These are phyloP conservation scores for Kluyveromyces aestuarii DNA, from an alignment of 805 yeast genomes.

Conservation along the genomic window DNA sequence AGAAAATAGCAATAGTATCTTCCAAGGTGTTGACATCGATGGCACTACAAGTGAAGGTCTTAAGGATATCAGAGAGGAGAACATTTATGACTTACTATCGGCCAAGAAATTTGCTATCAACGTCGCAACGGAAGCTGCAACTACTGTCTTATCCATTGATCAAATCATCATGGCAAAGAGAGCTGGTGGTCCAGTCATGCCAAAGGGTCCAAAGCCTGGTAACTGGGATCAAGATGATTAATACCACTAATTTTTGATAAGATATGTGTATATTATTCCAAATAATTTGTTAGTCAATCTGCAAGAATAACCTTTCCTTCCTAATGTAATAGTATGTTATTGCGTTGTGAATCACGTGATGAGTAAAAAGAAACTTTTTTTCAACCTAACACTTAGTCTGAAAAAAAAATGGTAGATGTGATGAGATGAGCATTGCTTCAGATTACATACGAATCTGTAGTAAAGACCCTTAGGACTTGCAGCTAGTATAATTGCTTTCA, in stretches of 20 bases:
- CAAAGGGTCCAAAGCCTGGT: slow-evolving; percentile 74
- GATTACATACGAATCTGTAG: no score
- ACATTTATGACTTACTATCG: slow-evolving; percentile 70
- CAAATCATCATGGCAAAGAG: slow-evolving; percentile 98
- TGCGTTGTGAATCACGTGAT: not conserved
- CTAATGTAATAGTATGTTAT: no score
- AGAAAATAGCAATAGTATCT: slow-evolving; percentile 22
- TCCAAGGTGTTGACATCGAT: slow-evolving; percentile 71
- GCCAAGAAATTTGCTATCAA: slow-evolving; percentile 81
- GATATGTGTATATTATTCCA: not conserved
- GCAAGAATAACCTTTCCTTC: not conserved
- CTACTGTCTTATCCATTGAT: slow-evolving; percentile 83
- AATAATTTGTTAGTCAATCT: not conserved
- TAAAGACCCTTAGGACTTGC: no score
- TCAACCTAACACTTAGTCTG: not conserved
- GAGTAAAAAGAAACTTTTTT: not conserved
- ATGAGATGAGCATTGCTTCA: not conserved
- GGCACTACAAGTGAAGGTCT: slow-evolving; percentile 59
- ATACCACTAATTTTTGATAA: not conserved
- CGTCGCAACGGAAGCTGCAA: slow-evolving; percentile 93
- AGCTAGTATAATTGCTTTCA: no score
- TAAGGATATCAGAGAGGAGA: slow-evolving; percentile 57
- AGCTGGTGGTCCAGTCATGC: slow-evolving; percentile 97
- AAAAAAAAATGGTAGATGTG: not conserved
- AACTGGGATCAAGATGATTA: slow-evolving; percentile 94